These are phyloP conservation scores for Xylariaceae sp. DNA, from an alignment of 2,329 filamentous ascomycete species.

Conservation along the genomic window DNA sequence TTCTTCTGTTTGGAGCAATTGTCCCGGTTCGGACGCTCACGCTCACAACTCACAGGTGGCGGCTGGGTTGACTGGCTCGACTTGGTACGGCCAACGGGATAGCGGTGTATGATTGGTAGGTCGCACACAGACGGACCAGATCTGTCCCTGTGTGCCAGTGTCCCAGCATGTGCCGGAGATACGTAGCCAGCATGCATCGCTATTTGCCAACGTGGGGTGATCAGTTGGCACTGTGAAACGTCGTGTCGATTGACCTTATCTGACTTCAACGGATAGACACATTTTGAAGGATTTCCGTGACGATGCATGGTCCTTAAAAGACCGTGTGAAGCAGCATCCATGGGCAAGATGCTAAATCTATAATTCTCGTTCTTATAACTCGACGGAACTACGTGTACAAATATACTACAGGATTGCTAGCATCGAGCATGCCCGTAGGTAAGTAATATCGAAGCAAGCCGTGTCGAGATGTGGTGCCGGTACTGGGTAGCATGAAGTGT, in stretches of 20 bases:
- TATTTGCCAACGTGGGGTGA: background rate
- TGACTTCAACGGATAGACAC: background rate
- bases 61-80: no score
- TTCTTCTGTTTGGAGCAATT: background rate
- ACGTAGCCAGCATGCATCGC: background rate
- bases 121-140: no score
- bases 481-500: background rate
- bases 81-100: background rate
- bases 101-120: slow-evolving; percentile 15
- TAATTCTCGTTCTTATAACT: no score
- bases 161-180: background rate
- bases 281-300: background rate
- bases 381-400: no score
- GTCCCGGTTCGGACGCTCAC: background rate
- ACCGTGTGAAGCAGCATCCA: background rate
- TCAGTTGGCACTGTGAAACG: background rate
- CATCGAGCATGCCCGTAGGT: no score
- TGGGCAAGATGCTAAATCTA: no score
- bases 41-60: background rate
- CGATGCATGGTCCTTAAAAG: background rate
- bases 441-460: no score
- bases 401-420: background rate
- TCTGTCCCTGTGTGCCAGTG: no score
- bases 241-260: background rate
- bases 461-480: no score